Conservation (phyloP, 352 stramenopile genomes). For the Halophytophthora batemanensis region DNA sequence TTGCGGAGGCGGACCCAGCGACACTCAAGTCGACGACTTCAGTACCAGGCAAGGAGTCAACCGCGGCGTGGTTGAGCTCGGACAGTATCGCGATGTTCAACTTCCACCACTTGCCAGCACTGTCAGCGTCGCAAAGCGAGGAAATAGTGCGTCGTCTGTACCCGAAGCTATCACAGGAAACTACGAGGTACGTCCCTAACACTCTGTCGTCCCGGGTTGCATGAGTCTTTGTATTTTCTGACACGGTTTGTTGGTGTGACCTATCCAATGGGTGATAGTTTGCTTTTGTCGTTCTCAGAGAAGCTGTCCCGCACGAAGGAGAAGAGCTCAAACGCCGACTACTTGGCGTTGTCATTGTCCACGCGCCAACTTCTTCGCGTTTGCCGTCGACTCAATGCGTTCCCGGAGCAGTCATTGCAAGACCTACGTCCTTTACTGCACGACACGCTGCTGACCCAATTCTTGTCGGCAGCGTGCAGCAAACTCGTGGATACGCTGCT, state of each 20-base stretch:
- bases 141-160: conserved; percentile 52
- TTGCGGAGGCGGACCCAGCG: conserved; percentile 59
- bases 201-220: background rate
- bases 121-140: conserved; percentile 40
- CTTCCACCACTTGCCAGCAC: conserved; percentile 53
- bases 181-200: conserved; percentile 40
- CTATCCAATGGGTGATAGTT: conserved; percentile 16
- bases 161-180: conserved; percentile 46
- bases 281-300: conserved; percentile 55
- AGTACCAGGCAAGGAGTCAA: conserved; percentile 39
- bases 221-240: background rate
- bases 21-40: conserved; percentile 26
- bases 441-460: conserved; percentile 75
- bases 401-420: conserved; percentile 53
- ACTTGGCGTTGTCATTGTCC: conserved; percentile 54
- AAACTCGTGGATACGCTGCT: conserved; percentile 51
- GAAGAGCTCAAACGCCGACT: conserved; percentile 40
- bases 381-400: conserved; percentile 66
- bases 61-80: conserved; percentile 64
- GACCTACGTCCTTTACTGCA: conserved; percentile 68
- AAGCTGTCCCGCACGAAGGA: conserved; percentile 42
- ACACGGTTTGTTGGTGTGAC: background rate
- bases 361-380: conserved; percentile 62
- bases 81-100: conserved; percentile 80
- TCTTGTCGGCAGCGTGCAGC: conserved; percentile 53